Evolutionary conservation across 2,329 filamentous ascomycete genomes (phyloP), one percentile per base, ranked within the genome.

Genomic region (Furcasterigmium furcatum): DNA sequence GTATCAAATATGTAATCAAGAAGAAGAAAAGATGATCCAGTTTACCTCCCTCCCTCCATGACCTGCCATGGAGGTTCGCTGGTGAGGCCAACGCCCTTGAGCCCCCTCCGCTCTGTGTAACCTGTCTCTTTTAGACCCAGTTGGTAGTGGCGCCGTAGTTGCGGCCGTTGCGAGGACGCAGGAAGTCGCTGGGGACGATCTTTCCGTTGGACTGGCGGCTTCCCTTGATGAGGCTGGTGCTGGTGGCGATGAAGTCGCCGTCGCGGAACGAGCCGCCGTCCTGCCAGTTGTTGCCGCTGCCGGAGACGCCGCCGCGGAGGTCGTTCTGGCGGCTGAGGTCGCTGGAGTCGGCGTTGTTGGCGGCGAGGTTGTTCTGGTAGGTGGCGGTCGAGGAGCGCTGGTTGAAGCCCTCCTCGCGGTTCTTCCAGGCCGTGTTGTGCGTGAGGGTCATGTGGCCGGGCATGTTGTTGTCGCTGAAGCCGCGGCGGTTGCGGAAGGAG

Each of bases 401-500:
- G 40, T 65, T 57, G 55, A 67, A 70, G 4, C 68, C 68, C 7
- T 64, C 59, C 27, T 67, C 67, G 2, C 55, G 61, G 42, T 73
- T 73, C 47, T 67, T 68, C 64, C 66, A 73, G 3, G 71, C 70
- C 1, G 70, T 73, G 56, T 70, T 72, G 39, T 66, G 59, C 12
- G 60, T 58, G 19, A 73, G 48, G 2, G 57, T 56, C 35, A 73
- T 58, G 34, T 55, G 57, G 0, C 70, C 71, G 1, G 66, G 58
- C 49, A 73, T 66, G n/a, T 58, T 60, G 49, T 73, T 74, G 39
- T 74, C 70, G 12, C 66, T 72, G 57, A 73, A 74, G 1, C 71
- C 71, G 45, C 72, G 70, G 20, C 61, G 62, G 49, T 74, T 74
- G 40, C 57, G 51, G 50, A 72, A 74, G 6, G 71, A 64, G n/a